Base-by-base conservation (phyloP, 177 flowering plant genomes). In the Vitis hybrid region DNA sequence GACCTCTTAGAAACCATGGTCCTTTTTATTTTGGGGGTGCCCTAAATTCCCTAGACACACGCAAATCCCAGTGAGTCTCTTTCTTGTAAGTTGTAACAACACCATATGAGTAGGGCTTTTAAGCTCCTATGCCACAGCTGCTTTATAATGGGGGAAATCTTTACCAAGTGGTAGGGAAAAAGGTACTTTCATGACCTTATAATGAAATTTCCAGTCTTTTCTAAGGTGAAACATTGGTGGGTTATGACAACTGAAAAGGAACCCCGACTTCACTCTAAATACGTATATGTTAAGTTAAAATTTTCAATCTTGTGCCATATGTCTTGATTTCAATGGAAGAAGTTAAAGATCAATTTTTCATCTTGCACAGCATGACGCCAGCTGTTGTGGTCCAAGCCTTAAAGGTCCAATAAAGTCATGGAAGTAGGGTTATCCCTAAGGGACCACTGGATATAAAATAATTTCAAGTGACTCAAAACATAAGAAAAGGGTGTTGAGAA, bases 371-470 rank as follows among this genome's bases (percentile, higher is more conserved):
- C 30, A 50, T 72, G 12, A 65, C 65, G 74, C 18, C 52, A 66
- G 64, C 30, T 49, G 48, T 51, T 66, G 75, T 66, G 70, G 75
- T 66, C 70, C 75, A 60, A 60, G 21, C 52, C 58, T 51, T 21
- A 40, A 30, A 54, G 13, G 32, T 59, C 51, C 40, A 60, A 52
- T 62, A 54, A 70, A 70, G 50, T 40, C 24, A 70, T 58, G 13
- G n/a, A 12, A 12, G 55, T 60, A 48, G 66, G 21, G 15, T 50
- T 51, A 52, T 19, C 32, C 27, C 13, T 64, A 60, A 14, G 60
- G 75, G 75, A 72, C 75, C 75, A 66, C 75, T 59, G 14, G 50
- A 48, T 55, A 35, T 40, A 40, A 40, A 40, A 65, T 65, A 60
- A 66, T 65, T 49, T 64, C 52, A 18, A 40, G 18, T n/a, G 6